phyloP scores from a whole-genome alignment of 306 rosid species.

The Coriaria nepalensis region DNA sequence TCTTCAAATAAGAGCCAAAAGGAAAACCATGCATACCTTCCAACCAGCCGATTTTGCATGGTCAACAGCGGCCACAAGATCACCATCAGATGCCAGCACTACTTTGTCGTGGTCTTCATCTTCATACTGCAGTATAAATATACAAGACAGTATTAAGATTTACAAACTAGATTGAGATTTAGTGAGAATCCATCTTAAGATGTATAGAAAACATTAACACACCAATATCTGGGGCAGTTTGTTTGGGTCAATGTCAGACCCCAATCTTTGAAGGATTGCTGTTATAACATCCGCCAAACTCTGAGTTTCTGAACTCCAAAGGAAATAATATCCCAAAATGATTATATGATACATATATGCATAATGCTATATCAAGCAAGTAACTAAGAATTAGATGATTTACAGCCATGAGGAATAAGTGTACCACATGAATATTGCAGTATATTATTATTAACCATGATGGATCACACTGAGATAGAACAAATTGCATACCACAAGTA shows the following conservation, averaged over 20 bases:
- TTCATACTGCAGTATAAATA: conserved; percentile 49
- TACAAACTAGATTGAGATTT: too few relatives aligned
- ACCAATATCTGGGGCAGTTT: conserved; percentile 82
- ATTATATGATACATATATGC: neutral
- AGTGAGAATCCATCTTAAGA: too few relatives aligned
- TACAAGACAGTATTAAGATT: neutral
- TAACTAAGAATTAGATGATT: too few relatives aligned
- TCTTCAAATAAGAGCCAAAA: too few relatives aligned
- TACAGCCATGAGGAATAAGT: too few relatives aligned
- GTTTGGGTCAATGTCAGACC: conserved; percentile 54
- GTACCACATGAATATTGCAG: too few relatives aligned
- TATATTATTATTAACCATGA: too few relatives aligned
- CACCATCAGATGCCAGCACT: conserved; percentile 74
- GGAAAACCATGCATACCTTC: conserved; percentile 41
- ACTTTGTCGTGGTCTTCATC: conserved; percentile 88
- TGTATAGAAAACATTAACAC: neutral
- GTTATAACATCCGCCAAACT: conserved; percentile 67
- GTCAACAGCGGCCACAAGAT: conserved; percentile 80
- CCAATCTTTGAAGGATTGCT: conserved; percentile 67
- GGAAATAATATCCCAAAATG: conserved; percentile 15
- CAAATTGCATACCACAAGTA: conserved; percentile 49
- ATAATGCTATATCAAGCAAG: too few relatives aligned
- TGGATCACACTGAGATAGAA: neutral
- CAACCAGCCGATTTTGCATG: conserved; percentile 79
- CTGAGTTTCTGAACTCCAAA: conserved; percentile 47